Base-by-base conservation (phyloP, 2,329 filamentous ascomycete genomes). In the Trichoderma oligosporum region DNA sequence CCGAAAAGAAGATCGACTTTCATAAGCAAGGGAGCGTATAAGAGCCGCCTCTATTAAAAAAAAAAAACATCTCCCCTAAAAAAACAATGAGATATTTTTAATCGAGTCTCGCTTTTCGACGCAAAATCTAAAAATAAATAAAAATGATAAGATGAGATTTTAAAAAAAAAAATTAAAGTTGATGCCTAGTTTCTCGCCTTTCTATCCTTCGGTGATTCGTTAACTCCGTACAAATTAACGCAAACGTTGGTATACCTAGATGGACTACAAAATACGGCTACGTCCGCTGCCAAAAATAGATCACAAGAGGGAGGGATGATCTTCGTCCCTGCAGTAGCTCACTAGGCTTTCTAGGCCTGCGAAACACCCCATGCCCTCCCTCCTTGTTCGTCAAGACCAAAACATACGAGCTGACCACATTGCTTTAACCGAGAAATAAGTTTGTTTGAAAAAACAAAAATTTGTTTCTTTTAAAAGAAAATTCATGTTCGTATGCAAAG, bases 251-350 rank as follows among this genome's bases (percentile, higher is more conserved):
- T n/a, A n/a, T n/a, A n/a, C n/a, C n/a, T n/a, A n/a, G n/a, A n/a
- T n/a, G n/a, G n/a, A n/a, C n/a, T n/a, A n/a, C n/a, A n/a, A n/a
- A n/a, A n/a, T n/a, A 18, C 11, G 7, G n/a, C 9, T 16, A 36
- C n/a, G n/a, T 25, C 33, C 18, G 39, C 39, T 54, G 22, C 51
- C 39, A 54, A 45, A 54, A 54, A 54, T 54, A 54, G 51, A 54
- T 20, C 22, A 29, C 20, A 29, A 20, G 29, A 25, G 12, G 14
- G 14, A 44, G 41, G 41, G 51, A 18, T 22, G 51, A 54, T 54
- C 51, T 36, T 18, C 27, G 51, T 54, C 20, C 51, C 51, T 54
- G 51, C 51, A 24, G 18, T 54, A 45, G 39, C 45, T 33, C n/a
- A n/a, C n/a, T n/a, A n/a, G n/a, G n/a, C n/a, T n/a, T n/a, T n/a